Base-by-base conservation (phyloP, 2,329 filamentous ascomycete species). In the Penicillium sp. region DNA sequence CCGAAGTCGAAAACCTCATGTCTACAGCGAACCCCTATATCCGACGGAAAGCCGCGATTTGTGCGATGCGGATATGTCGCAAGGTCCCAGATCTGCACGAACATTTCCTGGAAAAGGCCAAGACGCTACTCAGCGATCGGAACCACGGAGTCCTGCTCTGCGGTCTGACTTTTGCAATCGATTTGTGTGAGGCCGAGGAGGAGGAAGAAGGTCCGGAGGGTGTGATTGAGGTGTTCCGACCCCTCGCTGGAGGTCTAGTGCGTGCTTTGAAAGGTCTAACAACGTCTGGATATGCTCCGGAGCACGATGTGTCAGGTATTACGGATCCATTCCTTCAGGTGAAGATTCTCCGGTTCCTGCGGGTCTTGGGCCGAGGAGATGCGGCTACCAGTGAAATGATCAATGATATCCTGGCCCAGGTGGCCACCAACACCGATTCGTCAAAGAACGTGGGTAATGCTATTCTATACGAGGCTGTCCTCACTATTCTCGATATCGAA, bases 361-460 rank as follows among this genome's bases (percentile, higher is more conserved):
- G 94, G 64, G 91, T 96, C 9, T 82, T 99, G 47, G 94, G 90
- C 16, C 87, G 92, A 61, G 93, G 94, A 37, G 92, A 99, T 75
- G 82, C 87, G 11, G 84, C 92, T 61, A 92, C 91, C 27, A 98
- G 92, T 75, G 96, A 99, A 77, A 89, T 96, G 75, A 98, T 99
- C 81, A 99, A 98, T 78, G 95, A 99, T 72, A 99, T 99, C 61
- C 81, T 99, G 60, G 95, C 95, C 6, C 93, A 96, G 79, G 95
- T 99, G 55, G 95, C 95, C 54, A 98, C 94, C 40, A 99, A 99
- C 77, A 99, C 95, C 1, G 95, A 99, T 72, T 92, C 94, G 0
- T 93, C 93, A 31, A 99, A 99, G 81, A 99, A 99, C 66, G 95
- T 99, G 43, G 95, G 95, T 63, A 99, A 99, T 75, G 94, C 95